Evolutionary conservation across 371 early-diverging fungal genomes (phyloP), one percentile per base, ranked within the genome.

Genomic region (Basidiobolus meristosporus): DNA sequence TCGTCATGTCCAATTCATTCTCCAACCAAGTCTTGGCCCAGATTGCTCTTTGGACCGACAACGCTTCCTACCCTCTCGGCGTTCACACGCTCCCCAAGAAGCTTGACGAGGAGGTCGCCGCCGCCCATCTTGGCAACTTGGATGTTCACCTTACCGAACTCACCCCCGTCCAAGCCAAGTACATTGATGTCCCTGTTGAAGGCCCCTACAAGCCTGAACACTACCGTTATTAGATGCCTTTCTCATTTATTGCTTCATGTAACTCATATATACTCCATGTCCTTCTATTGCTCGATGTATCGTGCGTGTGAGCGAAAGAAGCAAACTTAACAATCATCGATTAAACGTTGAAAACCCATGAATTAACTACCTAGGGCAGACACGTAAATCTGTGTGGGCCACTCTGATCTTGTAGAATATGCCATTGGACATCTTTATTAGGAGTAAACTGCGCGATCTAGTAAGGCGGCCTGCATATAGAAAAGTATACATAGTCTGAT

Each of bases 1-100:
- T 97, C 56, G 97, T 95, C 72, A 98, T 96, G 98, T 86, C 87
- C 74, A 90, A 86, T 82, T 95, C 96, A 44, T 98, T 98, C 79
- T 77, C 84, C 52, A 95, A 95, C 85, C 98, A 98, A 77, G 86
- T 83, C 44, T 72, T 98, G 48, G 98, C 98, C 51, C 97, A 95
- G 70, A 89, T 98, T 46, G 89, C 95, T 46, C 77, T 98, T 53
- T 98, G 95, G 95, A 93, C 89, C 50, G 80, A 90, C 60, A 63
- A 68, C 44, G 66, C 57, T 16, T 57, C 73, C 46, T 95, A 82
- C 79, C 75, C 89, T 41, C 66, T 93, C 46, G 95, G 98, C 63
- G 98, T 96, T 46, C 93, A 97, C 67, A 75, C 93, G 57, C 74
- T 97, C 52, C 98, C 97, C 76, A 98, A 95, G 89, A 75, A 87